A percentile compares a stretch with the other conserved stretches of the same genome.
Evolutionary conservation across 2,329 filamentous ascomycete species (phyloP).

Genomic region (Colletotrichum graminicola): DNA sequence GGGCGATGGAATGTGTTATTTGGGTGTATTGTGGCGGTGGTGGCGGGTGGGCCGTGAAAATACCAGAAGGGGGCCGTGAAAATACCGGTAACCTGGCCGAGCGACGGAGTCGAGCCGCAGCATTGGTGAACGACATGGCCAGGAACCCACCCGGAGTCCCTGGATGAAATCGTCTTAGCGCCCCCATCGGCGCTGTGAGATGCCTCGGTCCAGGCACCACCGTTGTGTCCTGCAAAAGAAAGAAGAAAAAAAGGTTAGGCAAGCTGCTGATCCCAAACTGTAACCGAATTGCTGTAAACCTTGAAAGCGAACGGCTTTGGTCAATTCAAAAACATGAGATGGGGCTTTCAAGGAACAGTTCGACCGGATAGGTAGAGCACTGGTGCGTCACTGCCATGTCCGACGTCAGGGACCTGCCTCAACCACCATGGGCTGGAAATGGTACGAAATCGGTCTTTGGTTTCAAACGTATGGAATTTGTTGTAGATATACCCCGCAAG

Average conservation of each 20-base stretch:
- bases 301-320: background rate
- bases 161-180: slow-evolving; percentile 37
- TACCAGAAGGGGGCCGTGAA: too few relatives aligned
- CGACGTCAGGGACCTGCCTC: slow-evolving; percentile 3
- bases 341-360: background rate
- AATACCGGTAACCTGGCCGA: slow-evolving; percentile 16
- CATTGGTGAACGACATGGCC: slow-evolving; percentile 29
- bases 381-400: background rate
- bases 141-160: slow-evolving; percentile 35
- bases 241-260: background rate
- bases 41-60: too few relatives aligned
- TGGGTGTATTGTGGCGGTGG: too few relatives aligned
- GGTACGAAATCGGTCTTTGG: slow-evolving; percentile 5
- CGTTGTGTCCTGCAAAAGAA: background rate
- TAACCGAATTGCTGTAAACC: background rate
- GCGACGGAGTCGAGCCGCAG: slow-evolving; percentile 17
- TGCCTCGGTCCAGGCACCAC: slow-evolving; percentile 32
- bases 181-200: slow-evolving; percentile 22
- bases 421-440: background rate
- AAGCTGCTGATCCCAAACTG: background rate
- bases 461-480: slow-evolving; percentile 14
- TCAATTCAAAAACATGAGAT: background rate
- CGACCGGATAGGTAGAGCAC: background rate
- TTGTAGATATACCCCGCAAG: slow-evolving; percentile 19
- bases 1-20: too few relatives aligned